Conservation (phyloP, 352 stramenopile genomes). For the Pythium monospermum region DNA sequence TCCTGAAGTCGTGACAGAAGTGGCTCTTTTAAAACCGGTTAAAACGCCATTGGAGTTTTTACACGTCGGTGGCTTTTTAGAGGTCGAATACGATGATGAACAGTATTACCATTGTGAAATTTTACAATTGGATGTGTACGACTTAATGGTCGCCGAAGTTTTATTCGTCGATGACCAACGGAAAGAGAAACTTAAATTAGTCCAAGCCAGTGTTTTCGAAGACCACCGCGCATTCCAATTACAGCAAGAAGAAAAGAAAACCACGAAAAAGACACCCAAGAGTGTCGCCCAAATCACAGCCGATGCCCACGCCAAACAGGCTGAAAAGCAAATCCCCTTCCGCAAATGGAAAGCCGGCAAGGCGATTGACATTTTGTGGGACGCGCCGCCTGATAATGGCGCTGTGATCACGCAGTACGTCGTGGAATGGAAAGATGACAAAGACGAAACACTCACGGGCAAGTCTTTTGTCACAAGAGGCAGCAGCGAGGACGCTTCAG, state of each 20-base stretch:
- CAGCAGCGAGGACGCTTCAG: too few relatives aligned
- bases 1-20: slow-evolving; percentile 46
- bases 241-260: slow-evolving; percentile 19
- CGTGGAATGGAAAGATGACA: slow-evolving; percentile 66
- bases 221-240: slow-evolving; percentile 25
- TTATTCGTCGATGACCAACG: slow-evolving; percentile 56
- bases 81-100: slow-evolving; percentile 73
- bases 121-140: slow-evolving; percentile 48
- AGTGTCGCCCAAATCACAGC: slow-evolving; percentile 44
- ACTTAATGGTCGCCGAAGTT: slow-evolving; percentile 54
- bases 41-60: slow-evolving; percentile 76
- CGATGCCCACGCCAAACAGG: slow-evolving; percentile 34
- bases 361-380: slow-evolving; percentile 65
- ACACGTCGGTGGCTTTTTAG: slow-evolving; percentile 35
- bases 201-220: slow-evolving; percentile 28
- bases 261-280: slow-evolving; percentile 12
- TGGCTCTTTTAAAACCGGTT: slow-evolving; percentile 33
- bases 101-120: slow-evolving; percentile 65
- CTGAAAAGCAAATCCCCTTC: slow-evolving; percentile 44
- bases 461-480: slow-evolving; percentile 11
- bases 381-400: slow-evolving; percentile 58
- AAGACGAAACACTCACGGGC: slow-evolving; percentile 20
- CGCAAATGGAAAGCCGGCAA: slow-evolving; percentile 62
- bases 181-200: slow-evolving; percentile 61
- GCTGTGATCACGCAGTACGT: slow-evolving; percentile 56